Conservation (phyloP, 306 rosid genomes). For the Luffa aegyptiaca region DNA sequence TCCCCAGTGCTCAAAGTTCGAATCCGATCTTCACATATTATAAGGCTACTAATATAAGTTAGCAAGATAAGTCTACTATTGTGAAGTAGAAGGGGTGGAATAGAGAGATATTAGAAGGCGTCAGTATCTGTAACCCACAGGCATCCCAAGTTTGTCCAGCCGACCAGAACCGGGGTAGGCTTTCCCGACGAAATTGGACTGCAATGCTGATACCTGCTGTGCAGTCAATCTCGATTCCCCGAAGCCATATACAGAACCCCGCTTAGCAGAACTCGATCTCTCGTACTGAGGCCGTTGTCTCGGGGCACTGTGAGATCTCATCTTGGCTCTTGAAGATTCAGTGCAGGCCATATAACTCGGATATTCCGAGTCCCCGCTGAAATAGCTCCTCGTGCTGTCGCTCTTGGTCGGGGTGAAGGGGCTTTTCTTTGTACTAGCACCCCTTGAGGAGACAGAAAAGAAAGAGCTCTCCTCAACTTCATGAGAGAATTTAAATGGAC, state of each 20-base stretch:
- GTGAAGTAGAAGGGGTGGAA: background rate
- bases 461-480: conserved; percentile 50
- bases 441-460: conserved; percentile 47
- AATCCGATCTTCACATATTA: background rate
- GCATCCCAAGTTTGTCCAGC: conserved; percentile 89
- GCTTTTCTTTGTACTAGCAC: conserved; percentile 39
- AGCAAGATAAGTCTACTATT: background rate
- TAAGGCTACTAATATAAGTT: background rate
- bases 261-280: conserved; percentile 44
- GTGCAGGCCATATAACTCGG: conserved; percentile 84
- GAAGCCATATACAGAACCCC: conserved; percentile 32
- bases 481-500: conserved; percentile 23
- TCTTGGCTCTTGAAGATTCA: conserved; percentile 67
- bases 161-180: conserved; percentile 84
- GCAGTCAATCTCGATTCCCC: conserved; percentile 26
- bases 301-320: conserved; percentile 67
- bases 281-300: conserved; percentile 60
- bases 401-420: conserved; percentile 62
- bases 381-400: conserved; percentile 50
- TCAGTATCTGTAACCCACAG: conserved; percentile 40
- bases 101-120: background rate
- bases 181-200: conserved; percentile 42
- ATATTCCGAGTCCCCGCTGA: conserved; percentile 40
- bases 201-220: conserved; percentile 38
- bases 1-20: background rate